Base-by-base conservation (phyloP, 768 basidiomycete species). In the Cystofilobasidium macerans region DNA sequence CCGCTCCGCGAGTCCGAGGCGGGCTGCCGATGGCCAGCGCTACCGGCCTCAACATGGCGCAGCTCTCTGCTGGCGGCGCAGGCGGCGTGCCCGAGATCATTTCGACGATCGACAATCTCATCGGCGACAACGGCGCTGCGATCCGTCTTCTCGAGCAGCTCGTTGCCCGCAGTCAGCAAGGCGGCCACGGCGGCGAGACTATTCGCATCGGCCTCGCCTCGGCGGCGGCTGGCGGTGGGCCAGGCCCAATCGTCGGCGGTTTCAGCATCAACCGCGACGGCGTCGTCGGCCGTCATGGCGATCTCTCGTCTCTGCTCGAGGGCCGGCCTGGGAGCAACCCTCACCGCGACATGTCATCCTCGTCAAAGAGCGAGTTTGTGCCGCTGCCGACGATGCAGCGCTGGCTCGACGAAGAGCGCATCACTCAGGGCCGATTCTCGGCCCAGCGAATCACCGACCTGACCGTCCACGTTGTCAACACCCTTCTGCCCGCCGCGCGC, bases 331-430 rank as follows among this genome's bases (percentile, higher is more conserved):
- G 36, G 42, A 28, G 5, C 36, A 35, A 35, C 40, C 40, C 33
- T 33, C 58, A 61, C 26, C 24, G 22, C 40, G 30, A 28, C n/a
- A n/a, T n/a, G 36, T 61, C n/a, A 69, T 40, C 62, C 16, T 64
- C 43, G 48, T 53, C 69, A 8, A 80, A 77, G 45, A 84, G 83
- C 42, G 84, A 84, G 53, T 85, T 90, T 57, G 85, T 87, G 36
- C 89, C 91, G 1, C 77, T 89, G 62, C 79, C 87, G 13, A 94
- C 92, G 0, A 73, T 85, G 35, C 87, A 89, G 71, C 83, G 93
- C 65, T 97, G 93, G 93, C 78, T 82, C 1, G 91, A 94, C 73
- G 92, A 94, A 75, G 84, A 83, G 68, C 88, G 87, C 72, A 84
- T 88, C 36, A 77, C 88, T 28, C 85, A 90, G 65, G 86, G 87